Evolutionary conservation across 2,329 filamentous ascomycete species (phyloP), one percentile per base, ranked within the genome.

Genomic region (Exophiala sp.): DNA sequence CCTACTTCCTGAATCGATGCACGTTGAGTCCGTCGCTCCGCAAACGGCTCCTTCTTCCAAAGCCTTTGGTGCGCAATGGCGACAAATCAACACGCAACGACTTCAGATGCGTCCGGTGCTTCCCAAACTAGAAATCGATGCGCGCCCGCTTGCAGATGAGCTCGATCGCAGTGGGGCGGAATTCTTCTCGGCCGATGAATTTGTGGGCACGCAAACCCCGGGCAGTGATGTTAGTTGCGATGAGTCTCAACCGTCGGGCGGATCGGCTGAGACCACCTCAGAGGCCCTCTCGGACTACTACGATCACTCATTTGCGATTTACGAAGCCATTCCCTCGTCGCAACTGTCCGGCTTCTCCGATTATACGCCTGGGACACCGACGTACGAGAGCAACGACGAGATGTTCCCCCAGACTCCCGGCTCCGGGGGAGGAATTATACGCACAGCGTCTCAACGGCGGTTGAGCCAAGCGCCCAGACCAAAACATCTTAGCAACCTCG

Each of bases 241-340:
- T 29, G 56, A 61, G 24, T 60, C 59, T 9, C 48, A 58, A 37
- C 59, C 58, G 2, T 59, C 57, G 8, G 55, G 49, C 6, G 46
- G 39, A 9, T 57, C 55, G 10, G 39, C 45, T 5, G 14, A 66
- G n/a, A 56, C 57, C 6, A 53, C 55, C 11, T 52, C 57, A 68
- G 70, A 71, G 7, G 64, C 63, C 2, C 66, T 83, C 2, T 77
- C 79, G 2, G 76, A 82, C 49, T 94, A 93, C 65, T 86, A 88
- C 60, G 80, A 93, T 56, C 81, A 91, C 61, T 93, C 88, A 0
- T 76, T 94, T 42, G 78, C 81, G 1, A 70, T 84, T 11, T 81
- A 94, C 63, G 76, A 86, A 55, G 78, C 81, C 11, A 66, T 85
- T 2, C 68, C 77, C 1, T 85, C 82, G 0, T 85, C 83, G 1